phyloP scores from a whole-genome alignment of 345 rosid species.

The Linum tenue region DNA sequence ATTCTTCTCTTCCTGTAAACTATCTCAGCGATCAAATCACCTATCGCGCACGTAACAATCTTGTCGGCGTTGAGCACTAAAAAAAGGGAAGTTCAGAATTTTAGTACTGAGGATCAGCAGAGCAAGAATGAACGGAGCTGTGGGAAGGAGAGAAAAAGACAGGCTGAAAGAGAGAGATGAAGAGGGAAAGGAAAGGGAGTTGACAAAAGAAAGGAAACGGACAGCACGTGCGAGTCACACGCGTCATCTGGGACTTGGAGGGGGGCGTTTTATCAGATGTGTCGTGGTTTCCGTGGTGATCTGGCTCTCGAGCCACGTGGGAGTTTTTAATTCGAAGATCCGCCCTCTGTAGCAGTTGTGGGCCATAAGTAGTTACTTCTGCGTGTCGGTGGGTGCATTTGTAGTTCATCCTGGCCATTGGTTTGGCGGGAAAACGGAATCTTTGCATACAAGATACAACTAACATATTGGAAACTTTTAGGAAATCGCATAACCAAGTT shows the following conservation, averaged over 20 bases:
- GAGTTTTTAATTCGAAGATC: background rate
- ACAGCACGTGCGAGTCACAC: constrained; percentile 19
- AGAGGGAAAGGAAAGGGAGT: background rate
- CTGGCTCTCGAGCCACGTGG: background rate
- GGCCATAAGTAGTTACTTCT: too few species aligned
- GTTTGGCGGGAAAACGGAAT: background rate
- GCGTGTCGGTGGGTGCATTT: background rate
- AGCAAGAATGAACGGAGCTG: background rate
- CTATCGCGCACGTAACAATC: background rate
- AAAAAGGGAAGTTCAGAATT: background rate
- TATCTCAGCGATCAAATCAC: constrained; percentile 9
- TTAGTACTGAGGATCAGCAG: background rate
- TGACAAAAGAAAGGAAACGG: constrained; percentile 5
- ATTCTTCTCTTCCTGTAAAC: background rate
- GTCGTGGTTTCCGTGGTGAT: background rate
- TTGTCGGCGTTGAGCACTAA: background rate
- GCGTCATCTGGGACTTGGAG: background rate
- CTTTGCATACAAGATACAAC: background rate
- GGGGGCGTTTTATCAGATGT: background rate
- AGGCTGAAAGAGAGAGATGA: background rate
- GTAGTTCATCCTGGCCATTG: too few species aligned
- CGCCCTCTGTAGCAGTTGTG: background rate
- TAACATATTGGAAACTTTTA: too few species aligned
- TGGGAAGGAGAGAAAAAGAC: background rate
- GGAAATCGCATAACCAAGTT: too few species aligned